These are phyloP conservation scores for Camelina laxa DNA, from an alignment of 345 rosid species.

Conservation along the genomic window DNA sequence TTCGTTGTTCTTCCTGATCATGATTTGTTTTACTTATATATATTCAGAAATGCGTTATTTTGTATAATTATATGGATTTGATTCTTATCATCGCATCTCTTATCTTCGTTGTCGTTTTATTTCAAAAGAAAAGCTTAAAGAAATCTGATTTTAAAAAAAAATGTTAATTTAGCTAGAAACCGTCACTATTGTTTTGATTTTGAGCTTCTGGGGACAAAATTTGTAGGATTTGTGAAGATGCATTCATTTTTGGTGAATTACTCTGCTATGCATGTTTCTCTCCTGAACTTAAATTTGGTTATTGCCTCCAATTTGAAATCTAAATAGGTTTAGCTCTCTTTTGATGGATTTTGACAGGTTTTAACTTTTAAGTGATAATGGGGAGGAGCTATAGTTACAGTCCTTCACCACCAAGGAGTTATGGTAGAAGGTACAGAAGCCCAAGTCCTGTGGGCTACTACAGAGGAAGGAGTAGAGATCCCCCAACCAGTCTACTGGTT, in stretches of 20 bases:
- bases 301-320: not conserved
- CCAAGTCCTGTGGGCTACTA: conserved; percentile 70
- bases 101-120: not conserved
- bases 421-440: conserved; percentile 64
- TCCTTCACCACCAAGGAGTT: conserved; percentile 80
- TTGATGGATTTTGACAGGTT: conserved; percentile 5
- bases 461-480: conserved; percentile 63
- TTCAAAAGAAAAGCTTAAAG: not conserved
- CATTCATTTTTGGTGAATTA: not conserved
- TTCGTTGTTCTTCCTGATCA: too few relatives aligned
- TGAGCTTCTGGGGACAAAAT: not conserved
- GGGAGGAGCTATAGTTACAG: conserved; percentile 85
- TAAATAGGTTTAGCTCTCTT: not conserved
- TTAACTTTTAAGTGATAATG: conserved; percentile 30
- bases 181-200: not conserved
- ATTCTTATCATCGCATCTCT: not conserved
- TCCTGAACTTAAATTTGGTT: not conserved
- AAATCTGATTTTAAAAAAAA: not conserved
- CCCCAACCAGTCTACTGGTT: conserved; percentile 86
- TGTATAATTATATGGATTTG: not conserved
- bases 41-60: too few relatives aligned
- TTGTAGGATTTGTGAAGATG: not conserved
- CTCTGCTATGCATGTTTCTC: conserved; percentile 12
- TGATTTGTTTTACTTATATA: too few relatives aligned
- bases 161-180: not conserved